Conservation (phyloP, 805 yeast species). For the Schwanniomyces vanrijiae region DNA sequence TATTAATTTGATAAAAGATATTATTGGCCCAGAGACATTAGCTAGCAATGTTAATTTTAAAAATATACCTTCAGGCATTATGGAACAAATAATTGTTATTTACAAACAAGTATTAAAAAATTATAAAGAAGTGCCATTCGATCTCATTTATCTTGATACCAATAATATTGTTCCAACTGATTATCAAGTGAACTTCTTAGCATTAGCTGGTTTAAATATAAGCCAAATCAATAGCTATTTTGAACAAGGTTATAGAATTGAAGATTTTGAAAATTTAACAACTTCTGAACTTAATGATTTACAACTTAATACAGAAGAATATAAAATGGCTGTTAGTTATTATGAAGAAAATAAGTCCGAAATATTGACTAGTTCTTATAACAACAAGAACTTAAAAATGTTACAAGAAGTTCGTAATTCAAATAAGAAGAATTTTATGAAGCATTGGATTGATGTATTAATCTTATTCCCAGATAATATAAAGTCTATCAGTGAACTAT, state of each 20-base stretch:
- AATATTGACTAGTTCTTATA: slow-evolving; percentile 12
- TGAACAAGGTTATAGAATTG: slow-evolving; percentile 19
- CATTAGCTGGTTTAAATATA: slow-evolving; percentile 20
- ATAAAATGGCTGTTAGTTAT: slow-evolving; percentile 12
- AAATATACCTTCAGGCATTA: slow-evolving; percentile 35
- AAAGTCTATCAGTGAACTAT: slow-evolving; percentile 20
- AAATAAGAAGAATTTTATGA: slow-evolving; percentile 7
- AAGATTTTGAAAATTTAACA: slow-evolving; percentile 8
- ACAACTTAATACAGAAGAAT: slow-evolving; percentile 4
- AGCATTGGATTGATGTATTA: slow-evolving; percentile 19
- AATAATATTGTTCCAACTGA: slow-evolving; percentile 41
- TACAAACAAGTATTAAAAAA: slow-evolving; percentile 41
- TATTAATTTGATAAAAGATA: slow-evolving; percentile 35
- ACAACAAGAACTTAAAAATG: slow-evolving; percentile 5
- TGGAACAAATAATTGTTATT: slow-evolving; percentile 47
- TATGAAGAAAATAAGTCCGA: slow-evolving; percentile 6
- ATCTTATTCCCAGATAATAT: slow-evolving; percentile 16
- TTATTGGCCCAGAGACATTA: slow-evolving; percentile 22
- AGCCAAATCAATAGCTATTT: slow-evolving; percentile 27
- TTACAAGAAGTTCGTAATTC: slow-evolving; percentile 8
- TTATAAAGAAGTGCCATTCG: slow-evolving; percentile 29
- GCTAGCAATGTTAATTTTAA: slow-evolving; percentile 11
- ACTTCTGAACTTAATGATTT: slow-evolving; percentile 20
- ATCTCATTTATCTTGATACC: slow-evolving; percentile 32
- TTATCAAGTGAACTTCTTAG: slow-evolving; percentile 26